A percentile compares a stretch with the other conserved stretches of the same genome.
Evolutionary conservation across 768 basidiomycete species (phyloP).

Genomic region (Phylloporus sp.): DNA sequence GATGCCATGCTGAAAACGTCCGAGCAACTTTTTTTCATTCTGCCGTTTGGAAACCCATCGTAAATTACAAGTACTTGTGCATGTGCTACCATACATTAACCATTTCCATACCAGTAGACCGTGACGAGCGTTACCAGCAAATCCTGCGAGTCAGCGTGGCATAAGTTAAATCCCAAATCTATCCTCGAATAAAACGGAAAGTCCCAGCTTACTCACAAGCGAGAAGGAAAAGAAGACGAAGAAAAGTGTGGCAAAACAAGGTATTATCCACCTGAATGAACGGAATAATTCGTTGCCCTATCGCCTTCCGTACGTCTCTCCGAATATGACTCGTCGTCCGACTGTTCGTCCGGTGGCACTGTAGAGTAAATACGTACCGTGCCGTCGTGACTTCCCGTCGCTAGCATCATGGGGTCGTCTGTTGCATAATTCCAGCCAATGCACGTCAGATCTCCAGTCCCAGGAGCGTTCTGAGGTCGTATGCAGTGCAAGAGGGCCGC

Average conservation of each 20-base stretch:
- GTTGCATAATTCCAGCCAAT: slow-evolving; percentile 74
- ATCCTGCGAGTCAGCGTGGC: slow-evolving; percentile 9
- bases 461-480: slow-evolving; percentile 46
- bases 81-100: slow-evolving; percentile 26
- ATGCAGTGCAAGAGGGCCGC: slow-evolving; percentile 68
- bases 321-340: slow-evolving; percentile 24
- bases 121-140: slow-evolving; percentile 8
- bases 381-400: slow-evolving; percentile 75
- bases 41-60: slow-evolving; percentile 10
- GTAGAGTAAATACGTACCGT: slow-evolving; percentile 70
- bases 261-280: slow-evolving; percentile 26
- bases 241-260: slow-evolving; percentile 3
- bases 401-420: slow-evolving; percentile 49
- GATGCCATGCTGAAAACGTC: neutral
- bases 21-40: slow-evolving; percentile 4
- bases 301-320: slow-evolving; percentile 24
- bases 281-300: slow-evolving; percentile 21
- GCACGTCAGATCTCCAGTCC: slow-evolving; percentile 65
- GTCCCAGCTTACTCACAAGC: neutral
- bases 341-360: slow-evolving; percentile 21
- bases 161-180: slow-evolving; percentile 20
- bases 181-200: slow-evolving; percentile 14
- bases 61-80: slow-evolving; percentile 19
- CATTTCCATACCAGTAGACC: slow-evolving; percentile 21
- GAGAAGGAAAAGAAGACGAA: neutral